These are phyloP conservation scores for Ganoderma boninense DNA, from an alignment of 1,284 basidiomycete genomes.

Conservation along the genomic window DNA sequence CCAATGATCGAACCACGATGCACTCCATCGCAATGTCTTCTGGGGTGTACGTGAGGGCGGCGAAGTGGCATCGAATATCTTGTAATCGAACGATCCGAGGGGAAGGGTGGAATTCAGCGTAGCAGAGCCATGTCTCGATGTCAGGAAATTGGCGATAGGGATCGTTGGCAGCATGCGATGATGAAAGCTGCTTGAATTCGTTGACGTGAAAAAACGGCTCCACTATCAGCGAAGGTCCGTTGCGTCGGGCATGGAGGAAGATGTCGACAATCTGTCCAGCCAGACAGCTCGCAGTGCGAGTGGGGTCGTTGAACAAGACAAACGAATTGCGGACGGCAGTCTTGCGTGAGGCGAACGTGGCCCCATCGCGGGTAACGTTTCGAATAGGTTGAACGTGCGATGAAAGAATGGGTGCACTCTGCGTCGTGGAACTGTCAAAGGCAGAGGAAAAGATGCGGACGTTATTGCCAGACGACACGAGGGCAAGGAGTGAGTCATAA, in stretches of 20 bases:
- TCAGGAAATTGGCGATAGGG: slow-evolving; percentile 12
- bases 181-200: neutral
- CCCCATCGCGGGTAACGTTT: too few relatives aligned
- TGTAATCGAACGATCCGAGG: neutral
- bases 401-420: too few relatives aligned
- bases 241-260: slow-evolving; percentile 9
- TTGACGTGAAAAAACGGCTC: slow-evolving; percentile 13
- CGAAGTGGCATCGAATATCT: slow-evolving; percentile 22
- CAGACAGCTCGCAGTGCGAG: too few relatives aligned
- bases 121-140: slow-evolving; percentile 11
- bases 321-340: slow-evolving; percentile 5
- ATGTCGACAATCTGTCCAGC: slow-evolving; percentile 14
- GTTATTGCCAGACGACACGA: too few relatives aligned
- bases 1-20: slow-evolving; percentile 16
- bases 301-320: neutral
- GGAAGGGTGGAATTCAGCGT: neutral
- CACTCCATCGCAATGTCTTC: slow-evolving; percentile 15
- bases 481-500: too few relatives aligned
- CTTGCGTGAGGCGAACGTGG: neutral
- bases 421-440: too few relatives aligned
- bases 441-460: too few relatives aligned
- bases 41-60: slow-evolving; percentile 9
- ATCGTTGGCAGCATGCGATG: neutral
- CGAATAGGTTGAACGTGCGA: too few relatives aligned
- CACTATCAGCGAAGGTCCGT: neutral